Evolutionary conservation across 345 rosid species (phyloP).

Genomic region (Eucalyptus guilfoylei): DNA sequence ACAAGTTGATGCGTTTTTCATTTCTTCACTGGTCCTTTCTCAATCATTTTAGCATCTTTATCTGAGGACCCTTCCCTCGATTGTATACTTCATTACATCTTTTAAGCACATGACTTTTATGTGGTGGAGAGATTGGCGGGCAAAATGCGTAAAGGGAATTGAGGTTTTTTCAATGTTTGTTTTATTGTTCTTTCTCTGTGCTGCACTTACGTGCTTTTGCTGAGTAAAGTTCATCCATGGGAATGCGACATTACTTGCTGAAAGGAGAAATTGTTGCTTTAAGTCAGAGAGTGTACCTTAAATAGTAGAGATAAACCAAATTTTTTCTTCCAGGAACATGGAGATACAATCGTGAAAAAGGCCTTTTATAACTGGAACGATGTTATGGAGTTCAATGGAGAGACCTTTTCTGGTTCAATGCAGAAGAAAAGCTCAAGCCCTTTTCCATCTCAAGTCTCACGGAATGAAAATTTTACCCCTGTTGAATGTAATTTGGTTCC

Average conservation of each 20-base stretch:
- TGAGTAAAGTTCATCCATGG: neutral
- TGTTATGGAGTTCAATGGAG: slow-evolving; percentile 72
- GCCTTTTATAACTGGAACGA: slow-evolving; percentile 71
- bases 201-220: neutral
- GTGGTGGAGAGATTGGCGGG: neutral
- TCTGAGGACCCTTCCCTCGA: neutral
- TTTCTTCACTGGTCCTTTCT: too few species aligned
- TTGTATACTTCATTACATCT: neutral
- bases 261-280: too few species aligned
- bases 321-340: neutral
- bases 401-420: slow-evolving; percentile 41
- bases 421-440: slow-evolving; percentile 22
- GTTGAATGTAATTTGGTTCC: too few species aligned
- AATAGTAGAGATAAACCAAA: too few species aligned
- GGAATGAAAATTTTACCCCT: neutral
- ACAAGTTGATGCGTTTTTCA: too few species aligned
- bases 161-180: accelerated
- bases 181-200: neutral
- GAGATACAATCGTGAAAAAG: neutral
- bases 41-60: accelerated
- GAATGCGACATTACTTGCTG: neutral
- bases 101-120: accelerated
- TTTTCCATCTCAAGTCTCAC: slow-evolving; percentile 8
- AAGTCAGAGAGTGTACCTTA: too few species aligned
- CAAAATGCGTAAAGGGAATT: accelerated